Evolutionary conservation across 805 yeast species (phyloP).

Genomic region (Metschnikowia continentalis): DNA sequence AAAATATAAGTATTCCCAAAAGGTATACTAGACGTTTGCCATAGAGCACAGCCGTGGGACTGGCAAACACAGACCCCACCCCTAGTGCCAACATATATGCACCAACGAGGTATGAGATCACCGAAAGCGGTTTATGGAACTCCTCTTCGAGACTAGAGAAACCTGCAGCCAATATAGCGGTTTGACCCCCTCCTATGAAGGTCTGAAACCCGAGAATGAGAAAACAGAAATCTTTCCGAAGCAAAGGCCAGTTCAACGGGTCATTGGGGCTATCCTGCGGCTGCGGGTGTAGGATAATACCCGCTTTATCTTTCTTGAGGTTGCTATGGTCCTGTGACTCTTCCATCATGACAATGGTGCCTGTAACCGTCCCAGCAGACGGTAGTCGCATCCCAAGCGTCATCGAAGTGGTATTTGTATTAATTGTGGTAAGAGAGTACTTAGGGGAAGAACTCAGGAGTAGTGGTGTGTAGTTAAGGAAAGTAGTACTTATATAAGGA

Average conservation of each 20-base stretch:
- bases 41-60: slow-evolving; percentile 53
- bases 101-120: slow-evolving; percentile 53
- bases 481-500: too few relatives aligned
- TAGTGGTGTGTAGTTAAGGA: too few relatives aligned
- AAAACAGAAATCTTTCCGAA: slow-evolving; percentile 54
- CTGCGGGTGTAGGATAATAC: slow-evolving; percentile 55
- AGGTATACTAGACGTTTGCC: slow-evolving; percentile 58
- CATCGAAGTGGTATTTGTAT: neutral
- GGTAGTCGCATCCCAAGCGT: slow-evolving; percentile 43
- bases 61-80: slow-evolving; percentile 52
- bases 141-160: slow-evolving; percentile 38
- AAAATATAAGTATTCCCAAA: slow-evolving; percentile 43
- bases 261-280: slow-evolving; percentile 62
- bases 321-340: slow-evolving; percentile 10
- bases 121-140: slow-evolving; percentile 39
- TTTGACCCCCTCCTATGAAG: slow-evolving; percentile 59
- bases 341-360: slow-evolving; percentile 44
- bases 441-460: too few relatives aligned
- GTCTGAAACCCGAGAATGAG: slow-evolving; percentile 52
- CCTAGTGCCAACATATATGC: slow-evolving; percentile 57
- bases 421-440: too few relatives aligned
- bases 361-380: slow-evolving; percentile 38
- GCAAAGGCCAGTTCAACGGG: slow-evolving; percentile 62
- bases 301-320: slow-evolving; percentile 44
- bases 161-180: slow-evolving; percentile 59